phyloP scores from a whole-genome alignment of 1,284 basidiomycete genomes.

The Lignosus rhinocerotis region DNA sequence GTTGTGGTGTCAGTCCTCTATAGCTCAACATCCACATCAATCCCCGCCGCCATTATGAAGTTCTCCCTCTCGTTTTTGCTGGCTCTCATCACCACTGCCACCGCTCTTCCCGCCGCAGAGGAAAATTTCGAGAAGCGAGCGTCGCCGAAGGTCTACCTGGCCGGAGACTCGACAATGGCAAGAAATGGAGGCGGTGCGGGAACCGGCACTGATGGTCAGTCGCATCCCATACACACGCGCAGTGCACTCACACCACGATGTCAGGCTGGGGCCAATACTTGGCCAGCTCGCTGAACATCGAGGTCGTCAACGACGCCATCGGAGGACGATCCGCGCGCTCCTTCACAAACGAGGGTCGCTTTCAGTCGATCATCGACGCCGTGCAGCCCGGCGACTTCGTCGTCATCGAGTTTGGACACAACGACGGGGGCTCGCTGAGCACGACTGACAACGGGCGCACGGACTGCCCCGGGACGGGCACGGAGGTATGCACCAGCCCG shows the following conservation, averaged over 20 bases:
- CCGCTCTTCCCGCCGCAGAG: not conserved
- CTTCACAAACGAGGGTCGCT: conserved; percentile 26
- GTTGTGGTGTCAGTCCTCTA: not conserved
- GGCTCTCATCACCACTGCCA: not conserved
- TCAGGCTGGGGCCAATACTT: conserved; percentile 48
- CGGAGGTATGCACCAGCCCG: conserved; percentile 8
- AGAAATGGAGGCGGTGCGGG: conserved; percentile 22
- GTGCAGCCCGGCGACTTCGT: conserved; percentile 38
- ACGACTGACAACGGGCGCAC: conserved; percentile 26
- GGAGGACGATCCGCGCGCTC: conserved; percentile 48
- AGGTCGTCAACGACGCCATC: conserved; percentile 46
- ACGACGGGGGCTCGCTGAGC: conserved; percentile 37
- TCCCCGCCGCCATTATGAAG: not conserved
- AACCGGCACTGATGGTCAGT: conserved; percentile 12
- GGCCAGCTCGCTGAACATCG: conserved; percentile 41
- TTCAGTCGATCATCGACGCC: conserved; percentile 12
- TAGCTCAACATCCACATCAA: not conserved
- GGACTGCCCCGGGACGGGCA: conserved; percentile 19
- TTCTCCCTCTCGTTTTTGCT: conserved; percentile 3
- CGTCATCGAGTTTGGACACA: conserved; percentile 48
- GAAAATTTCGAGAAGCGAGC: conserved; percentile 4
- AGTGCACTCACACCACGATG: conserved; percentile 8
- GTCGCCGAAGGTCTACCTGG: conserved; percentile 38
- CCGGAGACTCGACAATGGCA: conserved; percentile 47
- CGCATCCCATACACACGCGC: no score